These are phyloP conservation scores for Chimonanthus praecox DNA, from an alignment of 164 flowering plant genomes.

Conservation along the genomic window DNA sequence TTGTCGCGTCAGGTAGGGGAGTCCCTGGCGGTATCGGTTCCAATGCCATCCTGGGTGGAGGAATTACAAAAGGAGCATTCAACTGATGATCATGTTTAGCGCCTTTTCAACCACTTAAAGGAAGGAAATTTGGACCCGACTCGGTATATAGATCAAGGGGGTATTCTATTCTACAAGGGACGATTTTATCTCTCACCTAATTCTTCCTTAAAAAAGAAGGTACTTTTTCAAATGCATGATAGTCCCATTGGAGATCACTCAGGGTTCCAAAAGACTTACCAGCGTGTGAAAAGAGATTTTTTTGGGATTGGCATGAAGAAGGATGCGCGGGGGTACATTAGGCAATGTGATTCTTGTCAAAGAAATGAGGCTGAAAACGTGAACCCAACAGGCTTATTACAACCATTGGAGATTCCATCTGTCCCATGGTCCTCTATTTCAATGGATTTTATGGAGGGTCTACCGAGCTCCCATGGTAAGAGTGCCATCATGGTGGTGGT, in stretches of 20 bases:
- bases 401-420: background rate
- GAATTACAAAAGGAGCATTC: too few species aligned
- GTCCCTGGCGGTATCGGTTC: background rate
- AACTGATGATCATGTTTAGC: too few species aligned
- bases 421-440: background rate
- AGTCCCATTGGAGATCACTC: background rate
- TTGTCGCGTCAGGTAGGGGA: background rate
- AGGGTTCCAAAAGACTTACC: background rate
- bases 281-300: background rate
- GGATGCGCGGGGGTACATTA: background rate
- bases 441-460: background rate
- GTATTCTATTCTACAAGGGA: background rate
- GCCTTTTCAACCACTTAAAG: too few species aligned
- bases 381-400: background rate
- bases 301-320: background rate
- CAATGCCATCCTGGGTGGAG: background rate
- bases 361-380: background rate
- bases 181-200: background rate
- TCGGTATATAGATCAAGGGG: background rate
- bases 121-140: background rate
- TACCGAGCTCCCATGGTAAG: background rate
- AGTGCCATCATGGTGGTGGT: background rate
- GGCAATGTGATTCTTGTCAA: background rate
- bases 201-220: background rate
- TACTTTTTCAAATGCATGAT: background rate